Evolutionary conservation across 768 basidiomycete genomes (phyloP).

Genomic region (Trametes cubensis): DNA sequence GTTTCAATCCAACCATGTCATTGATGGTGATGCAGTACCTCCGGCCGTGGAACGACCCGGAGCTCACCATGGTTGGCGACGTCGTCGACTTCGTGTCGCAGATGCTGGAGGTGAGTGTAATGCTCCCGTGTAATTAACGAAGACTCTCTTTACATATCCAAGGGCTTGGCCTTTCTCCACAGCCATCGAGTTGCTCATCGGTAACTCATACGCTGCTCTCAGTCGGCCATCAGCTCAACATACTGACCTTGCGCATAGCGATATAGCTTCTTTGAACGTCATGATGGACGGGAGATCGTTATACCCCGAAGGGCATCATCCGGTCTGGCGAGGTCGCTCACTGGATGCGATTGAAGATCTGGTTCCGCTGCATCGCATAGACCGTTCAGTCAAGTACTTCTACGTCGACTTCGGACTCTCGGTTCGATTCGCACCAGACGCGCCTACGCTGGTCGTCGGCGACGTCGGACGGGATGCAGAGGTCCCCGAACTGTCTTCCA

Average conservation of each 20-base stretch:
- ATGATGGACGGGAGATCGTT: conserved; percentile 28
- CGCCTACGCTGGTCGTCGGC: conserved; percentile 19
- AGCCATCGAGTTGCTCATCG: conserved; percentile 23
- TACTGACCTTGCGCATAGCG: conserved; percentile 1
- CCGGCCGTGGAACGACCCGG: conserved; percentile 24
- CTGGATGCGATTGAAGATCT: conserved; percentile 37
- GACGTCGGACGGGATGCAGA: conserved; percentile 28
- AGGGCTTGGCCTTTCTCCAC: conserved; percentile 27
- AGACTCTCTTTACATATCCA: not conserved
- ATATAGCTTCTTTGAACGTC: conserved; percentile 22
- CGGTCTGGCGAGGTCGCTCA: conserved; percentile 32
- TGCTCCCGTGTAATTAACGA: no score
- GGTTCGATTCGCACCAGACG: conserved; percentile 23
- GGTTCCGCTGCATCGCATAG: conserved; percentile 35
- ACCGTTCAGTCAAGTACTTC: conserved; percentile 38
- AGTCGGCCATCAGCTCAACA: no score
- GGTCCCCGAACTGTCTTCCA: conserved; percentile 28
- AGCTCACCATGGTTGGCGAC: conserved; percentile 17
- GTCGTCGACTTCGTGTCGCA: conserved; percentile 21
- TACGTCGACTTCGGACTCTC: conserved; percentile 30
- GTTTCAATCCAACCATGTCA: not conserved
- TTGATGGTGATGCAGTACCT: conserved; percentile 31
- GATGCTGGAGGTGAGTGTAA: conserved; percentile 7
- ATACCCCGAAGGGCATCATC: conserved; percentile 26
- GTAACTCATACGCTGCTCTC: not conserved